A percentile compares a stretch with the other conserved stretches of the same genome.
Evolutionary conservation across 305 asterid genomes (phyloP).

Genomic region (Plantago coronopus): DNA sequence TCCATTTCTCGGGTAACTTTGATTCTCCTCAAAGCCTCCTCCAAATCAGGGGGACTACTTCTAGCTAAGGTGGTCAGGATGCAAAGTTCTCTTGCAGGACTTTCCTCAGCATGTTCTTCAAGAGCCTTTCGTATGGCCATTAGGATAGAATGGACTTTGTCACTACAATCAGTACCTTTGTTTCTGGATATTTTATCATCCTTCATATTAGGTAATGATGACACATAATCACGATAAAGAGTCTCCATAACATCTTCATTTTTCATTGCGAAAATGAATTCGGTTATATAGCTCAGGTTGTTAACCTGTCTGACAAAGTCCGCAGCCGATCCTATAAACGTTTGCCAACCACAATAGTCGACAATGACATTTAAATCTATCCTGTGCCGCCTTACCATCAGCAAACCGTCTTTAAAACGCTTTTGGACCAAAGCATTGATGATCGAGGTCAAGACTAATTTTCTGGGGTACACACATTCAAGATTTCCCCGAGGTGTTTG

Average conservation of each 20-base stretch:
- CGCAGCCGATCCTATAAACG: constrained; percentile 58
- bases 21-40: constrained; percentile 81
- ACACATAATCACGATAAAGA: constrained; percentile 52
- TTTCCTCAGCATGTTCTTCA: constrained; percentile 61
- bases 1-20: constrained; percentile 75
- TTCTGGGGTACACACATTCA: constrained; percentile 87
- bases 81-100: constrained; percentile 84
- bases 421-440: constrained; percentile 62
- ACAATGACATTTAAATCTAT: constrained; percentile 86
- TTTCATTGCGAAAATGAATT: constrained; percentile 78
- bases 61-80: constrained; percentile 89
- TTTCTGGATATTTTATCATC: constrained; percentile 27
- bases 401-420: constrained; percentile 77
- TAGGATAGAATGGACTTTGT: constrained; percentile 58
- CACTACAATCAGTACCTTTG: constrained; percentile 34
- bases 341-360: constrained; percentile 84
- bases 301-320: constrained; percentile 79
- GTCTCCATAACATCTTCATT: constrained; percentile 72
- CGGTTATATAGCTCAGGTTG: constrained; percentile 74
- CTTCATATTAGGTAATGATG: constrained; percentile 30
- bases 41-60: constrained; percentile 78
- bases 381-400: constrained; percentile 84
- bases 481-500: constrained; percentile 90
- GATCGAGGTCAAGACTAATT: constrained; percentile 73
- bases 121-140: constrained; percentile 71